These are phyloP conservation scores for Arthrobotrys megalospora DNA, from an alignment of 2,329 filamentous ascomycete species.

Conservation along the genomic window DNA sequence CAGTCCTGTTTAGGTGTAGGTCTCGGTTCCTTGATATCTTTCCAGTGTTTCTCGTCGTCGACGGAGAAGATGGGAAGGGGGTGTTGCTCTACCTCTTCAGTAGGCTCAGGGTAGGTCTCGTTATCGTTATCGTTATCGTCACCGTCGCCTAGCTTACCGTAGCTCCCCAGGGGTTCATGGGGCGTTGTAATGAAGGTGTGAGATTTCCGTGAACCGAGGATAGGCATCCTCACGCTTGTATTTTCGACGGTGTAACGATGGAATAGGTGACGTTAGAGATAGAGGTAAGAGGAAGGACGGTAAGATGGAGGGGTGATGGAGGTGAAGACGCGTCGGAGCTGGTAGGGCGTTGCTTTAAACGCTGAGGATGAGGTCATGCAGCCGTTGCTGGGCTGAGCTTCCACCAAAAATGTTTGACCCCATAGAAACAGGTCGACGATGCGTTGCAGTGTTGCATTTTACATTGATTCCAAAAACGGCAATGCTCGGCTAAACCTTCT, in stretches of 20 bases:
- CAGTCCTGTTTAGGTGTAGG: neutral
- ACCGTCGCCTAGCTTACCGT: neutral
- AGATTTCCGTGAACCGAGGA: neutral
- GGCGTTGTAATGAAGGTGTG: neutral
- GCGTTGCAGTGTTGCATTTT: constrained; percentile 13
- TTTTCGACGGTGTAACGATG: neutral
- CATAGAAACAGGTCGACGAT: too few relatives aligned
- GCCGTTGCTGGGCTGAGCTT: too few relatives aligned
- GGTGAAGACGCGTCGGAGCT: neutral
- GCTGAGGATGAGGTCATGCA: neutral
- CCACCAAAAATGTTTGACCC: too few relatives aligned
- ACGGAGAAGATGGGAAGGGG: too few relatives aligned
- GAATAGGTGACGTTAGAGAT: neutral
- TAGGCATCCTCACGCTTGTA: neutral
- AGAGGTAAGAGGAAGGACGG: neutral
- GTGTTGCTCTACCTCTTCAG: too few relatives aligned
- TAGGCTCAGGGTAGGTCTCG: neutral
- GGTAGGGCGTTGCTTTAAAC: neutral
- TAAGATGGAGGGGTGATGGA: neutral
- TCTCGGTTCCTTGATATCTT: neutral
- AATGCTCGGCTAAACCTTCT: constrained; percentile 36
- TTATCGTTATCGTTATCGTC: neutral
- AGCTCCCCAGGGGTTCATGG: neutral
- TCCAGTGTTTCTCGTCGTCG: neutral
- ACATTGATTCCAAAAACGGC: neutral